Evolutionary conservation across 2,329 filamentous ascomycete genomes (phyloP), one percentile per base, ranked within the genome.

Genomic region (Simplicillium sp.): DNA sequence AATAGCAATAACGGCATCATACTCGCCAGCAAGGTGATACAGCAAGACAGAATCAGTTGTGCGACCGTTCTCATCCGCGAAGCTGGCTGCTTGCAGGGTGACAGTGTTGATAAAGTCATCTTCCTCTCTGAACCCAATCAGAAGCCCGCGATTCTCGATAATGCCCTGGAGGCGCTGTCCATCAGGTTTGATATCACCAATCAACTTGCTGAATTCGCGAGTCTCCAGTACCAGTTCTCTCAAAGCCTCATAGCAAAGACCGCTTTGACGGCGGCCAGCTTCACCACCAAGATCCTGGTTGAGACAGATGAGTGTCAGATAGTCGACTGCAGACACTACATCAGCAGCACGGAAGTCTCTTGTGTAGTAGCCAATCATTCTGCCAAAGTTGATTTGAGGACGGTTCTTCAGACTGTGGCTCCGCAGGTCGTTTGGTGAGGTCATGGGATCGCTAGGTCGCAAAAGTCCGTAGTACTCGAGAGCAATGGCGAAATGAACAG

Each of bases 151-250:
- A 54, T 88, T 77, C 61, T 97, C 89, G 47, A 98, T 89, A 18
- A 87, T 77, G 39, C 92, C 92, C 43, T 78, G 80, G 50, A 95
- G 87, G 44, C 89, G 82, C 46, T 80, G 82, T 16, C 92, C 92
- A 56, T 97, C 87, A 2, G 80, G 77, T 44, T 81, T 77, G 52
- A 98, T 88, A 58, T 98, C 94, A 40, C 94, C 92, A 37, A 98
- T 80, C 12, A 98, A 70, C 54, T 87, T 85, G 54, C 89, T 90
- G 61, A 97, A 98, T 57, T 98, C 92, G 49, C 90, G 80, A 15
- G 89, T 95, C 65, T 98, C 92, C n/a, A 98, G 73, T 18, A 96
- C 88, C 42, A 97, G 80, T 61, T 97, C 92, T 29, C 89, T 85
- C 43, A 98, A 70, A 7, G 88, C 90, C 61, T 95, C 87, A 60